Evolutionary conservation across 768 basidiomycete species (phyloP).

Genomic region (Pleurotus djamor): DNA sequence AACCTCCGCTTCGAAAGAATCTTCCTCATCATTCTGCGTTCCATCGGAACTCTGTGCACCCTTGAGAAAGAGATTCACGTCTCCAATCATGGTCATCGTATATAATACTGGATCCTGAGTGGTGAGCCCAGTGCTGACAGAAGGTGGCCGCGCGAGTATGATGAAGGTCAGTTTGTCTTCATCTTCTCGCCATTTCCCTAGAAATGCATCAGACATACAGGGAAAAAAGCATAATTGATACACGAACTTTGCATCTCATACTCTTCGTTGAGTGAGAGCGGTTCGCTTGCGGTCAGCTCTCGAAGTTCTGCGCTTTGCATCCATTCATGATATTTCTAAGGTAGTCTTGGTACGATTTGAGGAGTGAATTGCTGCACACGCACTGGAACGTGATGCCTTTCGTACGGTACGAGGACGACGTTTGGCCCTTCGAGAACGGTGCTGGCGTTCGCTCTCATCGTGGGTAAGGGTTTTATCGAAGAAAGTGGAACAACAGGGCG

Average conservation of each 20-base stretch:
- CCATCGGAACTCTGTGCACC: slow-evolving; percentile 15
- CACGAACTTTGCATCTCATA: slow-evolving; percentile 82
- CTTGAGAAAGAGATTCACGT: slow-evolving; percentile 89
- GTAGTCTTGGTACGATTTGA: neutral
- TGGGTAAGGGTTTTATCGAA: neutral
- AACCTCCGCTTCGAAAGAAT: slow-evolving; percentile 70
- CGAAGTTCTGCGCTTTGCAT: slow-evolving; percentile 77
- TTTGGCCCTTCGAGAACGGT: slow-evolving; percentile 64
- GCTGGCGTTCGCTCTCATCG: slow-evolving; percentile 66
- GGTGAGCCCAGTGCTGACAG: slow-evolving; percentile 10
- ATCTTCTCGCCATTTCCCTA: slow-evolving; percentile 81
- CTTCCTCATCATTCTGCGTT: slow-evolving; percentile 26
- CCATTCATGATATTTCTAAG: slow-evolving; percentile 84
- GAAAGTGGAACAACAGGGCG: no score
- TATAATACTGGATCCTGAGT: slow-evolving; percentile 31
- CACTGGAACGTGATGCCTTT: slow-evolving; percentile 50
- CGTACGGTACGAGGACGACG: slow-evolving; percentile 82
- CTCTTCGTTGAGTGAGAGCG: slow-evolving; percentile 77
- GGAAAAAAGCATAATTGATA: neutral
- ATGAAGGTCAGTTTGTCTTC: slow-evolving; percentile 94
- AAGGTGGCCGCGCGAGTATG: slow-evolving; percentile 51
- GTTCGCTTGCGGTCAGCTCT: slow-evolving; percentile 82
- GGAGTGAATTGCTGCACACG: slow-evolving; percentile 13
- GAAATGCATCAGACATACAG: neutral
- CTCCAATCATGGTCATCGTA: slow-evolving; percentile 74